phyloP scores from a whole-genome alignment of 352 stramenopile genomes.

The Pythium graminicola region DNA sequence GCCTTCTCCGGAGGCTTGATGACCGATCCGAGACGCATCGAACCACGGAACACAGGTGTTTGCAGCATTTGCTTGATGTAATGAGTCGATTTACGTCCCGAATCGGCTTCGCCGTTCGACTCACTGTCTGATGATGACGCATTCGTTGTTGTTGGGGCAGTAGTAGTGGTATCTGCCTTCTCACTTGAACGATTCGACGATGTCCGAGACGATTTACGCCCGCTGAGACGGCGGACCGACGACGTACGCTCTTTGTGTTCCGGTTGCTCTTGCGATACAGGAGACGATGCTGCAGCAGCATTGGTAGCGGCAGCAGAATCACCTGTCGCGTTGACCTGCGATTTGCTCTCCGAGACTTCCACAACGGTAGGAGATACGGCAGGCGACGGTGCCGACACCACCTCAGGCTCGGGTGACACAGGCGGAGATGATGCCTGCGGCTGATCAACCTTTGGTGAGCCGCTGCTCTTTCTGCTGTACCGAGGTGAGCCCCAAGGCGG shows the following conservation, averaged over 20 bases:
- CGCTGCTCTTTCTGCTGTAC: constrained; percentile 16
- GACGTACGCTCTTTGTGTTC: constrained; percentile 8
- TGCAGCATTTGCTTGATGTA: constrained; percentile 86
- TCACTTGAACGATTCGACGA: constrained; percentile 13
- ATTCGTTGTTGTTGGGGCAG: not conserved
- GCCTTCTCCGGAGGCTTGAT: constrained; percentile 59
- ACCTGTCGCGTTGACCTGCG: not conserved
- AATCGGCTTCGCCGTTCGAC: constrained; percentile 17
- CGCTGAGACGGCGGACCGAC: constrained; percentile 13
- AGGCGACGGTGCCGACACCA: constrained; percentile 9
- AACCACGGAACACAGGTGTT: constrained; percentile 74
- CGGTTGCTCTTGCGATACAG: not conserved
- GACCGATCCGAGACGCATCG: constrained; percentile 68
- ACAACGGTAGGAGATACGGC: not conserved
- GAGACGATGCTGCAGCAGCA: not conserved
- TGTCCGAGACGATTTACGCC: constrained; percentile 8
- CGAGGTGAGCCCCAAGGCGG: constrained; percentile 33
- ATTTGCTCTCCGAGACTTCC: not conserved
- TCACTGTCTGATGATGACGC: constrained; percentile 2
- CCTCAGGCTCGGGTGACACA: constrained; percentile 6
- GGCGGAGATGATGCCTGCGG: constrained; percentile 8
- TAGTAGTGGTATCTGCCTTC: not conserved
- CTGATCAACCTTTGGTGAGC: constrained; percentile 32
- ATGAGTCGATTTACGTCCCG: constrained; percentile 52
- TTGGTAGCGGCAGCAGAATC: not conserved